These are phyloP conservation scores for Amphibolis antarctica DNA, from an alignment of 106 monocot species.

Conservation along the genomic window DNA sequence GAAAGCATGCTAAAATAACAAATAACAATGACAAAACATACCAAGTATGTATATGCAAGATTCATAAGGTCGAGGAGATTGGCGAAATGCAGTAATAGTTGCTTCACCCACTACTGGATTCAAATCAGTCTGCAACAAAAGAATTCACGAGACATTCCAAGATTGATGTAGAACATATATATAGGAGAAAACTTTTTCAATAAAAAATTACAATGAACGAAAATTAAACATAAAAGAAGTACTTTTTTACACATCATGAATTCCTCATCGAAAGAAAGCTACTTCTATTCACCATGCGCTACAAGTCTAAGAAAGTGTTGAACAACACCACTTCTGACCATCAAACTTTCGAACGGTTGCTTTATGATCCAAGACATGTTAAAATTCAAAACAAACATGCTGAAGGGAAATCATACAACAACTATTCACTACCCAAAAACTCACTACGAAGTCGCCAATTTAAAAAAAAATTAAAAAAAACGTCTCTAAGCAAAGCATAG, in stretches of 20 bases:
- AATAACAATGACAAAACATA: constrained; percentile 20
- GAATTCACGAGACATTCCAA: neutral
- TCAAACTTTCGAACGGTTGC: neutral
- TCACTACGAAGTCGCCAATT: neutral
- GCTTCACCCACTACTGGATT: constrained; percentile 64
- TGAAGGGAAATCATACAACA: neutral
- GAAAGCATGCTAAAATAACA: neutral
- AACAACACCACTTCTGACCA: neutral
- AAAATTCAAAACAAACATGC: neutral
- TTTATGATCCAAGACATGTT: neutral
- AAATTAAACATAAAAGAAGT: too few species aligned
- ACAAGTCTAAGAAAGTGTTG: neutral
- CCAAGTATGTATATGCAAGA: constrained; percentile 83
- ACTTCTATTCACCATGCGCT: neutral
- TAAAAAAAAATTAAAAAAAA: too few species aligned
- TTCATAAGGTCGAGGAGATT: constrained; percentile 66
- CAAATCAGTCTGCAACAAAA: constrained; percentile 43
- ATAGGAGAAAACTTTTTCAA: neutral
- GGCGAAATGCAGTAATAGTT: constrained; percentile 42
- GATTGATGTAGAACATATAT: neutral
- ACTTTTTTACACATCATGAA: too few species aligned
- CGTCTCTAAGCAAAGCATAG: neutral
- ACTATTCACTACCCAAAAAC: neutral
- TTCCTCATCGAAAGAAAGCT: neutral
- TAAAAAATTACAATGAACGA: neutral